A percentile compares a stretch with the other conserved stretches of the same genome.
phyloP scores from a whole-genome alignment of 1,139 yeast species.

The Geotrichum fermentans region DNA sequence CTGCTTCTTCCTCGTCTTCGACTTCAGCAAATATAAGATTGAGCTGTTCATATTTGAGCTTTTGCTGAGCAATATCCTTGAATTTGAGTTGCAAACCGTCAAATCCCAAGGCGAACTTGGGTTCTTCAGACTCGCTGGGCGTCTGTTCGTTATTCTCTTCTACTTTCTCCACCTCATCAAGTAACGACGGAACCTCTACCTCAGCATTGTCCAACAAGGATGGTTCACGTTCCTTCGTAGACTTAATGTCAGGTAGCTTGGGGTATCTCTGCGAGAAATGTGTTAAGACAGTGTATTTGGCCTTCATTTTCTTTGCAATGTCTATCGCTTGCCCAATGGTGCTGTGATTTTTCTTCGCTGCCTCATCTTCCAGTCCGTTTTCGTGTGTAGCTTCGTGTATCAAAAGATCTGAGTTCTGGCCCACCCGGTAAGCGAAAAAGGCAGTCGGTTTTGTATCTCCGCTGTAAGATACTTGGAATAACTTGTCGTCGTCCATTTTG shows the following conservation, averaged over 20 bases:
- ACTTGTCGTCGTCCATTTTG: slow-evolving; percentile 23
- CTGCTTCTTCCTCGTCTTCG: slow-evolving; percentile 17
- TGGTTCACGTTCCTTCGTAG: slow-evolving; percentile 22
- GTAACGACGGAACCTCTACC: slow-evolving; percentile 8
- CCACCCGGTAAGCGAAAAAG: slow-evolving; percentile 56
- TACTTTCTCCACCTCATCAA: slow-evolving; percentile 1
- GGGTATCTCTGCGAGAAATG: slow-evolving; percentile 93
- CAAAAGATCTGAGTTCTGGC: slow-evolving; percentile 64
- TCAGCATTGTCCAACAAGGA: slow-evolving; percentile 20
- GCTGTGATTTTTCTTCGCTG: slow-evolving; percentile 77
- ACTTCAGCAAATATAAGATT: slow-evolving; percentile 29
- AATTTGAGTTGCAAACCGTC: slow-evolving; percentile 55
- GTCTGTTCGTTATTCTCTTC: background rate
- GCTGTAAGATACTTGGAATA: slow-evolving; percentile 75
- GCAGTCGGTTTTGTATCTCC: slow-evolving; percentile 91
- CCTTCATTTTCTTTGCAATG: slow-evolving; percentile 66
- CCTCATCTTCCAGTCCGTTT: slow-evolving; percentile 74
- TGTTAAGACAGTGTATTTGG: slow-evolving; percentile 67
- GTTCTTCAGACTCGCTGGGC: slow-evolving; percentile 1
- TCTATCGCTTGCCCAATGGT: slow-evolving; percentile 82
- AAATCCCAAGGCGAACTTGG: slow-evolving; percentile 47
- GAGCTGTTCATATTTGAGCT: slow-evolving; percentile 32
- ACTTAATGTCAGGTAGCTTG: slow-evolving; percentile 49
- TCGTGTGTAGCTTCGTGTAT: slow-evolving; percentile 94
- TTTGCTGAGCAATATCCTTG: slow-evolving; percentile 39